phyloP scores from a whole-genome alignment of 331 rosid genomes.

The Pyrus hybrid region DNA sequence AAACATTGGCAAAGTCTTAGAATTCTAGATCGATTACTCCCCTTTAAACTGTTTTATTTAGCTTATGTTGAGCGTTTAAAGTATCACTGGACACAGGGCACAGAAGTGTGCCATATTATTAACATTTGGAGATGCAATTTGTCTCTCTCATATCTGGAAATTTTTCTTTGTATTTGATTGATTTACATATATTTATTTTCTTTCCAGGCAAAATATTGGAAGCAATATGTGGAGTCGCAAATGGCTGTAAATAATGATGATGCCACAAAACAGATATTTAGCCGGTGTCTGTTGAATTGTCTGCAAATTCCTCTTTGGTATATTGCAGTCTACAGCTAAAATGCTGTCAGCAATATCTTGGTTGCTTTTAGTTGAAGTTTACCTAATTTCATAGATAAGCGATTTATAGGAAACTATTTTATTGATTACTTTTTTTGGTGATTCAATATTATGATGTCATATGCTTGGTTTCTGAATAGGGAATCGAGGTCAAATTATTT shows the following conservation, averaged over 20 bases:
- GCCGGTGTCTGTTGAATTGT: conserved; percentile 84
- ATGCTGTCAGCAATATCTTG: conserved; percentile 2
- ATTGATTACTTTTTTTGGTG: background rate
- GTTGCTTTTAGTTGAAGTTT: conserved; percentile 1
- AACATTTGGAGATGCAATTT: background rate
- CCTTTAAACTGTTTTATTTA: background rate
- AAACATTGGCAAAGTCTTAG: background rate
- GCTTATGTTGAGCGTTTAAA: background rate
- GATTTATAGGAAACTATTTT: background rate
- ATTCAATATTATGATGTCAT: background rate
- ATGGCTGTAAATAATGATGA: conserved; percentile 86
- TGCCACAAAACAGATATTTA: conserved; percentile 81
- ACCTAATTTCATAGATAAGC: background rate
- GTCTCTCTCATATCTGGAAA: background rate
- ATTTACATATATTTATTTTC: conserved; percentile 1
- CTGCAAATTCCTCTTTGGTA: conserved; percentile 96
- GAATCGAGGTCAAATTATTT: background rate
- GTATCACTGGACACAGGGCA: background rate
- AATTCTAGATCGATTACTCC: background rate
- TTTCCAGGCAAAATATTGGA: conserved; percentile 90
- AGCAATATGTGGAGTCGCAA: conserved; percentile 92
- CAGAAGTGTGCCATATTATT: background rate
- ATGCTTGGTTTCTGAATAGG: background rate
- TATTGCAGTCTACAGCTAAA: conserved; percentile 7
- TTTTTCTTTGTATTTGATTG: background rate